Conservation (phyloP, 345 rosid genomes). For the Aquilaria malaccensis region DNA sequence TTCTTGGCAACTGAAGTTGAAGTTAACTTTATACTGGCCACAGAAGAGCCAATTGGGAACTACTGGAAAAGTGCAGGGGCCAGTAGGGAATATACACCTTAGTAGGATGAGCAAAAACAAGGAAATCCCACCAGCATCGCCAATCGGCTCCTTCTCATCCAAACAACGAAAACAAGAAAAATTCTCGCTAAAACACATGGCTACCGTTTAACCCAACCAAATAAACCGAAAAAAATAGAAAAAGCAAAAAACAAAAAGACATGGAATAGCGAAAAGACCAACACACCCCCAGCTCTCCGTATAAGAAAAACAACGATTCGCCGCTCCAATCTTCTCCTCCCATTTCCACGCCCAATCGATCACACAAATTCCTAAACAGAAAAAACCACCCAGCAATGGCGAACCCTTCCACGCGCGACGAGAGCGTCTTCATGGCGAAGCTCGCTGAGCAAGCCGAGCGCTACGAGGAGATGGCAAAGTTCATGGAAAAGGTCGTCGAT, state of each 20-base stretch:
- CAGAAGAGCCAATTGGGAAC: no score
- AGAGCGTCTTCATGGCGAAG: slow-evolving; percentile 45
- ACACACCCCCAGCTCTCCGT: no score
- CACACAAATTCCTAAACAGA: background rate
- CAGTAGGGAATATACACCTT: no score
- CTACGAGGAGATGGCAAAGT: slow-evolving; percentile 69
- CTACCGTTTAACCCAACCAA: background rate
- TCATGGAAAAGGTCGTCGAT: slow-evolving; percentile 57
- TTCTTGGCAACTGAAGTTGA: no score
- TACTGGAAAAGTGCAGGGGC: no score
- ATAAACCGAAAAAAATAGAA: background rate
- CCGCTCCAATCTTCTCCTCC: background rate
- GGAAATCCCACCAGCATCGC: no score
- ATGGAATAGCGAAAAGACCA: background rate
- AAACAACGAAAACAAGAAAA: no score
- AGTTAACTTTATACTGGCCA: no score
- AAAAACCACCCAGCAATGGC: slow-evolving; percentile 9
- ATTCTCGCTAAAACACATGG: no score
- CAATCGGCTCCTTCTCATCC: no score
- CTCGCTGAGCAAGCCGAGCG: slow-evolving; percentile 75
- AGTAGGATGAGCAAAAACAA: no score
- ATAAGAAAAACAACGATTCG: background rate
- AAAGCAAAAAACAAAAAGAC: background rate
- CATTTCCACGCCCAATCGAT: background rate
- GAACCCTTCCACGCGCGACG: slow-evolving; percentile 11